Percentiles rank a stretch among this genome's conserved stretches.
Conservation (phyloP, 805 yeast genomes). For the Candida wancherniae region DNA sequence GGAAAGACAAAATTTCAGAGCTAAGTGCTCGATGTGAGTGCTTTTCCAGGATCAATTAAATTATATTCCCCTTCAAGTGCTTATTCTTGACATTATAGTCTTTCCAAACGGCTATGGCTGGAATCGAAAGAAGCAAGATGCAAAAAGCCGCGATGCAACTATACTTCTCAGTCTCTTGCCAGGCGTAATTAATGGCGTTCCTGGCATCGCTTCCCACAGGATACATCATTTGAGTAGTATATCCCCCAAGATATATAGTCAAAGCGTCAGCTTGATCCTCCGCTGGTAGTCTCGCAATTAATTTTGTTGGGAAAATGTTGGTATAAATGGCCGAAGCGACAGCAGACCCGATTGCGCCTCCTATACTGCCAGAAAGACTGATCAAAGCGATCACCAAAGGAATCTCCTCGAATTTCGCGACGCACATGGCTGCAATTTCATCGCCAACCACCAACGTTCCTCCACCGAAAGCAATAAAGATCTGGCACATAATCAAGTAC, state of each 20-base stretch:
- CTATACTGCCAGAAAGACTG: slow-evolving; percentile 8
- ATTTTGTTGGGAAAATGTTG: slow-evolving; percentile 21
- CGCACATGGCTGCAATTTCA: slow-evolving; percentile 27
- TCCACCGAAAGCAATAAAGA: slow-evolving; percentile 3
- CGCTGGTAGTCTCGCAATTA: slow-evolving; percentile 22
- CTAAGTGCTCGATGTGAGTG: too few species aligned
- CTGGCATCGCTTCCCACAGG: slow-evolving; percentile 20
- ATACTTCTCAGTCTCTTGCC: slow-evolving; percentile 19
- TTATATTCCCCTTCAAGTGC: too few species aligned
- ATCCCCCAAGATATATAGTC: slow-evolving; percentile 19
- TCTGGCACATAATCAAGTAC: slow-evolving; percentile 3
- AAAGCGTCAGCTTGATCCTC: slow-evolving; percentile 8
- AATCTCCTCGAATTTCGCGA: slow-evolving; percentile 7
- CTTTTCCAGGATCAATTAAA: too few species aligned
- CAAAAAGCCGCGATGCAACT: slow-evolving; percentile 21
- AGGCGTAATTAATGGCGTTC: slow-evolving; percentile 22
- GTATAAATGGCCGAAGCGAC: slow-evolving; percentile 9
- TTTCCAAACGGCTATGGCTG: slow-evolving; percentile 22
- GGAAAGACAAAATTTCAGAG: too few species aligned
- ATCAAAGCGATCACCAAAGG: slow-evolving; percentile 12
- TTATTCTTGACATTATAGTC: slow-evolving; percentile 19
- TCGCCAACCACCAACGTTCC: slow-evolving; percentile 4
- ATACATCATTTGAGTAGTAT: slow-evolving; percentile 16
- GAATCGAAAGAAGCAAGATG: slow-evolving; percentile 19
- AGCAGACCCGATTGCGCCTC: slow-evolving; percentile 12